A percentile compares a stretch with the other conserved stretches of the same genome.
phyloP scores from a whole-genome alignment of 352 stramenopile genomes.

The Phytophthora quininea region DNA sequence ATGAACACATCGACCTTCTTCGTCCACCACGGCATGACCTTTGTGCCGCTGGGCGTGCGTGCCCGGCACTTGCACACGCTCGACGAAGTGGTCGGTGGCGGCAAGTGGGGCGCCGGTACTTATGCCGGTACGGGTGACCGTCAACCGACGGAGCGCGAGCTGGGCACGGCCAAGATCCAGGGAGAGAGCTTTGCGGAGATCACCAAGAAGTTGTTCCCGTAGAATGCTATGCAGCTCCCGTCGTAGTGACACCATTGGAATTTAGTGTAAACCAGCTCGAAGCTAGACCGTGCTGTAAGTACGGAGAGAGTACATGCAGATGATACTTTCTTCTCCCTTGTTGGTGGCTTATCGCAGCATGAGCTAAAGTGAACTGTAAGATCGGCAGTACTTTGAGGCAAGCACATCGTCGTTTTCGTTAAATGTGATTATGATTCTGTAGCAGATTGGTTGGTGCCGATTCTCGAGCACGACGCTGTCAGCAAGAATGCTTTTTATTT shows the following conservation, averaged over 20 bases:
- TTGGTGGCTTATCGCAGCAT: no score
- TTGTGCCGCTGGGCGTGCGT: slow-evolving; percentile 67
- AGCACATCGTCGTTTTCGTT: no score
- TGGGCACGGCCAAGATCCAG: slow-evolving; percentile 61
- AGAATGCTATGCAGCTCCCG: slow-evolving; percentile 1
- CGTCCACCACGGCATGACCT: slow-evolving; percentile 83
- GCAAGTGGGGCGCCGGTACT: slow-evolving; percentile 69
- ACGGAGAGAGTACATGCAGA: no score
- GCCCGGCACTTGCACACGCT: slow-evolving; percentile 47
- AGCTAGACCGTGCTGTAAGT: no score
- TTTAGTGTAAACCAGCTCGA: not conserved
- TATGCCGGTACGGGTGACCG: slow-evolving; percentile 64
- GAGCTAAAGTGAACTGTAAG: no score
- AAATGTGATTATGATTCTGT: no score
- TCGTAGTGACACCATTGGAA: not conserved
- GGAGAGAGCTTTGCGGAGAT: slow-evolving; percentile 71
- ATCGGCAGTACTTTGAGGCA: no score
- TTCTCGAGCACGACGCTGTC: no score
- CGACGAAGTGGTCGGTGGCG: slow-evolving; percentile 52
- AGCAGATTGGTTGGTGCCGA: no score
- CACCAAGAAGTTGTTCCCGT: slow-evolving; percentile 42
- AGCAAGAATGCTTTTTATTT: no score
- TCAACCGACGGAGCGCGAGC: slow-evolving; percentile 66
- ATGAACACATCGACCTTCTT: slow-evolving; percentile 74
- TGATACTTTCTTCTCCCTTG: no score